Conservation (phyloP, 2,329 filamentous ascomycete species). For the Onygena corvina region DNA sequence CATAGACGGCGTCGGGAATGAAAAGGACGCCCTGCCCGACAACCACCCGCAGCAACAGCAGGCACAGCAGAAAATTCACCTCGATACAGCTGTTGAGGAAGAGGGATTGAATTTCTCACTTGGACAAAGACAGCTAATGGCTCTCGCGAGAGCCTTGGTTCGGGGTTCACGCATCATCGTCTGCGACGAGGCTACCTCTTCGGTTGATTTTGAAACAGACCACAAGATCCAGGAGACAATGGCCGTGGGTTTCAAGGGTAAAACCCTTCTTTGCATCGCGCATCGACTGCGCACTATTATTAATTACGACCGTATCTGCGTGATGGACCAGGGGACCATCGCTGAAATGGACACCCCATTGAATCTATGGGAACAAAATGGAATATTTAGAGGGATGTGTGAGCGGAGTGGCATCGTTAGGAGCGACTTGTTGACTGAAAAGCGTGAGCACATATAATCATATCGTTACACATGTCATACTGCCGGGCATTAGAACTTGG, state of each 20-base stretch:
- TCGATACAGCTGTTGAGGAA: slow-evolving; percentile 79
- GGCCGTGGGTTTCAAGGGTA: slow-evolving; percentile 68
- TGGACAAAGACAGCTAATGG: slow-evolving; percentile 90
- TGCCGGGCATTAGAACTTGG: too few species aligned
- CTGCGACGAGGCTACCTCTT: slow-evolving; percentile 89
- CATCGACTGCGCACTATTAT: slow-evolving; percentile 87
- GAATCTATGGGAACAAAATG: slow-evolving; percentile 57
- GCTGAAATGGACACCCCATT: slow-evolving; percentile 73
- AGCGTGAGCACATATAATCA: not conserved
- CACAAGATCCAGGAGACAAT: slow-evolving; percentile 90
- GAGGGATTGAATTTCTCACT: slow-evolving; percentile 94
- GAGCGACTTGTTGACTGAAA: slow-evolving; percentile 28
- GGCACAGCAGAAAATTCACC: slow-evolving; percentile 52
- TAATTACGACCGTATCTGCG: slow-evolving; percentile 86
- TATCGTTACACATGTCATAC: not conserved
- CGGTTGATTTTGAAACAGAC: slow-evolving; percentile 92
- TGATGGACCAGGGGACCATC: slow-evolving; percentile 84
- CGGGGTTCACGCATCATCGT: slow-evolving; percentile 83
- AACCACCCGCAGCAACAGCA: slow-evolving; percentile 7
- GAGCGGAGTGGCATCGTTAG: slow-evolving; percentile 64
- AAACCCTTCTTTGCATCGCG: slow-evolving; percentile 83
- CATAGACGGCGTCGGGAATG: slow-evolving; percentile 19
- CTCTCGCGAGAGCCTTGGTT: slow-evolving; percentile 79
- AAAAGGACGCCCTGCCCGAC: slow-evolving; percentile 7
- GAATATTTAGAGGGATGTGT: slow-evolving; percentile 84